phyloP scores from a whole-genome alignment of 106 monocot genomes.

The Gastrodia elata region DNA sequence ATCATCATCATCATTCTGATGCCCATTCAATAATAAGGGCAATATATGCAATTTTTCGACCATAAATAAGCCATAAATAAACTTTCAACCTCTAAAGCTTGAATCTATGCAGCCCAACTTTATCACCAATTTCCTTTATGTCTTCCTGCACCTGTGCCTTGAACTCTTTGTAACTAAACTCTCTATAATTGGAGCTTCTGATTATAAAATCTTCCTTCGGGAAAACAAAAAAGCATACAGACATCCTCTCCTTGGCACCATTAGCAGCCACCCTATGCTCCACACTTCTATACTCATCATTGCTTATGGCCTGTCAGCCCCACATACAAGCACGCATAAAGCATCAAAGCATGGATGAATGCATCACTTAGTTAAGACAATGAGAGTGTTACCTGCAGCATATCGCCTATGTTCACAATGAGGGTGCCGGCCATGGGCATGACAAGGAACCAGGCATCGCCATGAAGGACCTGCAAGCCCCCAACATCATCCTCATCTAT shows the following conservation, averaged over 20 bases:
- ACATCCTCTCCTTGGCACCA: constrained; percentile 35
- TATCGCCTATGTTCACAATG: constrained; percentile 57
- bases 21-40: too few species aligned
- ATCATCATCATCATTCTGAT: too few species aligned
- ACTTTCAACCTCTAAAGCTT: constrained; percentile 1
- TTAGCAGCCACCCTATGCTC: constrained; percentile 54
- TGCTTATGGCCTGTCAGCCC: constrained; percentile 73
- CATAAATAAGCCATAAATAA: too few species aligned
- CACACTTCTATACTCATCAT: constrained; percentile 47
- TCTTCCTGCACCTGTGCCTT: constrained; percentile 52
- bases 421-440: constrained; percentile 33
- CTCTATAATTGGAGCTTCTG: constrained; percentile 33
- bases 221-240: constrained; percentile 64
- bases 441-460: constrained; percentile 33
- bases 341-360: too few species aligned
- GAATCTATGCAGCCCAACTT: constrained; percentile 52
- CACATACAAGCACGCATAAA: neutral
- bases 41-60: too few species aligned
- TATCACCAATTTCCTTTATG: constrained; percentile 31
- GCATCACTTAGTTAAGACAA: neutral
- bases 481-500: constrained; percentile 45
- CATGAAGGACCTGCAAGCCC: constrained; percentile 45
- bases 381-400: constrained; percentile 56
- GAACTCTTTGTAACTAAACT: constrained; percentile 51
- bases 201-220: constrained; percentile 38